phyloP scores from a whole-genome alignment of 23 red algal species.

The Gracilaria vermiculophylla region DNA sequence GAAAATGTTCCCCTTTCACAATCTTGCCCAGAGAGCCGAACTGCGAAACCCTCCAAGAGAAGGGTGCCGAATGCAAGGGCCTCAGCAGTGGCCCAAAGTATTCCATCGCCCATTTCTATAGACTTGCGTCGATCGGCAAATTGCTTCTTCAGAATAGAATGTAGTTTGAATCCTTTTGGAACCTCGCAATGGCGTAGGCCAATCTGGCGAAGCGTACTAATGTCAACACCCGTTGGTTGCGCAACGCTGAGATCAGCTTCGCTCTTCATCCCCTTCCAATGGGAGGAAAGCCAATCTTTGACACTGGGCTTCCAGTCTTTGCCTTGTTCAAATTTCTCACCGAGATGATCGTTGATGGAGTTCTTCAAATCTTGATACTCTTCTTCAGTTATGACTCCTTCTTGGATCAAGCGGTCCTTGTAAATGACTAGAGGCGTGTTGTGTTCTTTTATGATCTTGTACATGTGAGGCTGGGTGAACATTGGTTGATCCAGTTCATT shows the following conservation, averaged over 20 bases:
- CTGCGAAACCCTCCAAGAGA: conserved; percentile 84
- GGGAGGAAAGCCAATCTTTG: conserved; percentile 91
- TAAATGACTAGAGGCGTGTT: conserved; percentile 79
- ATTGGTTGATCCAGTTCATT: conserved; percentile 98
- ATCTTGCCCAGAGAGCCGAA: conserved; percentile 96
- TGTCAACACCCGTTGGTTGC: conserved; percentile 80
- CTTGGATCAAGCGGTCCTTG: conserved; percentile 74
- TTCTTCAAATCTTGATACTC: conserved; percentile 79
- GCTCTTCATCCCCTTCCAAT: conserved; percentile 97
- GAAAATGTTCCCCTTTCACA: conserved; percentile 99
- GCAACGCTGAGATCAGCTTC: conserved; percentile 59
- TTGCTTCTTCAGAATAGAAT: conserved; percentile 81
- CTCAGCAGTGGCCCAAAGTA: conserved; percentile 97
- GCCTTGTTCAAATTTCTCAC: conserved; percentile 75
- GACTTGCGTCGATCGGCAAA: conserved; percentile 78
- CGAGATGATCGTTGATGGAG: conserved; percentile 51
- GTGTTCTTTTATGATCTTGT: conserved; percentile 88
- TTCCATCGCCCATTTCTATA: conserved; percentile 84
- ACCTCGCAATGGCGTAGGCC: conserved; percentile 77
- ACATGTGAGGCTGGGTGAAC: conserved; percentile 99
- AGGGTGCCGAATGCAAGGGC: conserved; percentile 88
- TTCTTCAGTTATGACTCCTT: conserved; percentile 74
- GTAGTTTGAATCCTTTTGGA: conserved; percentile 85
- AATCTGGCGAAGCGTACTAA: conserved; percentile 67
- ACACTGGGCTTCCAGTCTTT: conserved; percentile 82